A percentile compares a stretch with the other conserved stretches of the same genome.
These are phyloP conservation scores for Rubroboletus satanas DNA, from an alignment of 768 basidiomycete species.

Conservation along the genomic window DNA sequence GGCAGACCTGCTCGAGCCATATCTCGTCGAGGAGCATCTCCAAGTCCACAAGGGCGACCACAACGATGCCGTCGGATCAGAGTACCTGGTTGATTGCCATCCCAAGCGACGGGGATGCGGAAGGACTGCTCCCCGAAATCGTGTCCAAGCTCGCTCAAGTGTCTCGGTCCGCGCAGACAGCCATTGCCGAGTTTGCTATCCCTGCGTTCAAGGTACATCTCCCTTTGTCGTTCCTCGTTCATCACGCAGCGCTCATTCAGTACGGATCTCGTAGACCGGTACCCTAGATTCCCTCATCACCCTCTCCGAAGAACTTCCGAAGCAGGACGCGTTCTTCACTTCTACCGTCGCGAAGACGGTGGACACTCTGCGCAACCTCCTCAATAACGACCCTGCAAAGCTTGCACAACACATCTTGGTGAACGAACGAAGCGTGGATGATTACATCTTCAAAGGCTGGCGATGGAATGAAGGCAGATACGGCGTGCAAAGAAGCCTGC, in stretches of 20 bases:
- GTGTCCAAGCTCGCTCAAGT: conserved; percentile 56
- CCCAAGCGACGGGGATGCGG: conserved; percentile 82
- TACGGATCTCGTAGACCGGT: conserved; percentile 61
- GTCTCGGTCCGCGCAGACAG: conserved; percentile 46
- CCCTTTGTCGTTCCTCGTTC: not conserved
- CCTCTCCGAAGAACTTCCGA: conserved; percentile 89
- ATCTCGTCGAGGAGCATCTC: conserved; percentile 5
- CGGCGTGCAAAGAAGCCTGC: conserved; percentile 73
- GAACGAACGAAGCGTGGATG: conserved; percentile 74
- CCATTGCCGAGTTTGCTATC: conserved; percentile 64
- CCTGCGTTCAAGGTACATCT: conserved; percentile 86
- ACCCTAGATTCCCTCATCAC: conserved; percentile 87
- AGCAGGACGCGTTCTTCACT: conserved; percentile 87
- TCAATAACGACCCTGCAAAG: conserved; percentile 82
- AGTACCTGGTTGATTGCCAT: conserved; percentile 91
- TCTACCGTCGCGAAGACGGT: conserved; percentile 86
- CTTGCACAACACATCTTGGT: conserved; percentile 73
- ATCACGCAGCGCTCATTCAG: conserved; percentile 4
- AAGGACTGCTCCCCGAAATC: conserved; percentile 66
- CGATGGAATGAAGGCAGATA: conserved; percentile 94
- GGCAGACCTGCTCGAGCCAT: not conserved
- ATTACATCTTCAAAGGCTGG: conserved; percentile 79
- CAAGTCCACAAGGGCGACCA: conserved; percentile 5
- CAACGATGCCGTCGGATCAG: conserved; percentile 90
- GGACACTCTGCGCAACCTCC: conserved; percentile 85